phyloP scores from a whole-genome alignment of 1,284 basidiomycete species.

The Gomphus bonarii region DNA sequence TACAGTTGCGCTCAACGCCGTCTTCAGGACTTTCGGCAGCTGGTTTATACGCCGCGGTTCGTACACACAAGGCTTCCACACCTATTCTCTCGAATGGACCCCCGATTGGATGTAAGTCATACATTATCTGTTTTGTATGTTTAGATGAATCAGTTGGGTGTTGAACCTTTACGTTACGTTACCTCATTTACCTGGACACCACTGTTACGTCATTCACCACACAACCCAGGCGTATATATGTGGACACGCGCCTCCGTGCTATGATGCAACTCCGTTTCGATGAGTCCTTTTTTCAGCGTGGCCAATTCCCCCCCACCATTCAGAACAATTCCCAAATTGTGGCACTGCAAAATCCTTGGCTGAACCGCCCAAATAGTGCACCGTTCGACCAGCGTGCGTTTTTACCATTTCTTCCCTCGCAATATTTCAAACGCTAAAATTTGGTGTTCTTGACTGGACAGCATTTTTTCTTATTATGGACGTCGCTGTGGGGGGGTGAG shows the following conservation, averaged over 20 bases:
- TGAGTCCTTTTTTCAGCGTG: conserved; percentile 28
- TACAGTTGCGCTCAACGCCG: conserved; percentile 23
- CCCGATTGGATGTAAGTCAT: conserved; percentile 24
- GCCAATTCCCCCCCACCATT: conserved; percentile 27
- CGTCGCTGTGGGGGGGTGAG: conserved; percentile 28
- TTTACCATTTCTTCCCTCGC: background rate
- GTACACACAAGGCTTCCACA: conserved; percentile 28
- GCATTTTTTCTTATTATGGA: conserved; percentile 32
- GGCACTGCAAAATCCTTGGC: conserved; percentile 22
- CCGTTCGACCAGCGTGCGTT: conserved; percentile 31
- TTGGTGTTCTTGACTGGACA: conserved; percentile 5
- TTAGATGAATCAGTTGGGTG: too few species aligned
- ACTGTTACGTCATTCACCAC: background rate
- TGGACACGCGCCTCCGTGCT: conserved; percentile 36
- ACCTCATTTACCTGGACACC: background rate
- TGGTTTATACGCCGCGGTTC: conserved; percentile 26
- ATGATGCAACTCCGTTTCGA: conserved; percentile 37
- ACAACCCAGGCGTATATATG: conserved; percentile 24
- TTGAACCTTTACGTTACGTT: too few species aligned
- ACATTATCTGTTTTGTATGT: background rate
- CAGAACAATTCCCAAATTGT: conserved; percentile 24
- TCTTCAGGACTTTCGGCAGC: conserved; percentile 27
- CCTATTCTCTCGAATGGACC: conserved; percentile 33
- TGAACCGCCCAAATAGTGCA: conserved; percentile 23
- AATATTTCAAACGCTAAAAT: background rate